These are phyloP conservation scores for Aspergillus incahuasiensis DNA, from an alignment of 495 filamentous ascomycete species.

Conservation along the genomic window DNA sequence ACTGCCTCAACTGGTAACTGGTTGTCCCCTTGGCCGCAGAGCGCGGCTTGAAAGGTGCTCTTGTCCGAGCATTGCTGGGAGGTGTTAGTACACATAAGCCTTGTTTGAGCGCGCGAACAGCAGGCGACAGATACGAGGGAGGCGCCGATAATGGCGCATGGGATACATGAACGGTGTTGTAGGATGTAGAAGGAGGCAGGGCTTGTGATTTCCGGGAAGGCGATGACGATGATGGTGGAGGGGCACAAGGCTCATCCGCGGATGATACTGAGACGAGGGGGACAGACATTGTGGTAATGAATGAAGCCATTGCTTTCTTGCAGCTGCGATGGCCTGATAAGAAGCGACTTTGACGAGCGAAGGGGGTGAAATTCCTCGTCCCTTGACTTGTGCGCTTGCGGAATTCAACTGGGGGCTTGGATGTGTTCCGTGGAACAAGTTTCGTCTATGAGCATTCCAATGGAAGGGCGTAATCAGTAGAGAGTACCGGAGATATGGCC, in stretches of 20 bases:
- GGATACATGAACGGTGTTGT: slow-evolving; percentile 31
- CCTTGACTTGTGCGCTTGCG: slow-evolving; percentile 6
- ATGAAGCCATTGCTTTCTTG: slow-evolving; percentile 52
- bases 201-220: slow-evolving; percentile 15
- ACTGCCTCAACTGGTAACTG: slow-evolving; percentile 94
- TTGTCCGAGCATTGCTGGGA: slow-evolving; percentile 80
- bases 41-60: slow-evolving; percentile 88
- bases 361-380: slow-evolving; percentile 6
- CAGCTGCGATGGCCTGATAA: slow-evolving; percentile 4
- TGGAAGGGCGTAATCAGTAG: not conserved
- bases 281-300: slow-evolving; percentile 70
- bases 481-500: not conserved
- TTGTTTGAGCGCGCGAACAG: slow-evolving; percentile 39
- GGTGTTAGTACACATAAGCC: slow-evolving; percentile 40
- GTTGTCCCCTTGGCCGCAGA: slow-evolving; percentile 81
- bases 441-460: slow-evolving; percentile 18
- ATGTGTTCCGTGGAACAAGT: slow-evolving; percentile 8
- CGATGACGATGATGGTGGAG: slow-evolving; percentile 12
- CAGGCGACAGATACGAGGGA: slow-evolving; percentile 39
- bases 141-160: slow-evolving; percentile 32
- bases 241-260: slow-evolving; percentile 28
- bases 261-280: slow-evolving; percentile 34
- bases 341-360: slow-evolving; percentile 1
- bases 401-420: not conserved
- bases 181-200: slow-evolving; percentile 22